These are phyloP conservation scores for Eleusine indica DNA, from an alignment of 176 grass and related monocot species.

Conservation along the genomic window DNA sequence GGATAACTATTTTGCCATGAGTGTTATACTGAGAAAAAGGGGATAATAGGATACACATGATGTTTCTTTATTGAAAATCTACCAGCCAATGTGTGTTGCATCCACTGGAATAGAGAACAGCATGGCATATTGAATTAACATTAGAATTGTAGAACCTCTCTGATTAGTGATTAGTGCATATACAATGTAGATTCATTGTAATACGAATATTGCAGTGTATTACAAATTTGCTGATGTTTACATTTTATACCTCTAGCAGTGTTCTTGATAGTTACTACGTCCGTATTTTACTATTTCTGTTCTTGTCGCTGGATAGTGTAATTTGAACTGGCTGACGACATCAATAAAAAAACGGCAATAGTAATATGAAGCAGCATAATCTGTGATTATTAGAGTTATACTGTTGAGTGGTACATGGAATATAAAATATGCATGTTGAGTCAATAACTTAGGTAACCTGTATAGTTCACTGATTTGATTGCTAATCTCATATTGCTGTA, in stretches of 20 bases:
- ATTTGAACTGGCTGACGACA: no score
- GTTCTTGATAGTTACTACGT: background rate
- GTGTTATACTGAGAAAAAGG: background rate
- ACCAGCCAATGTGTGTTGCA: background rate
- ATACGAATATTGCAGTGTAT: background rate
- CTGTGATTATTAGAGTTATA: background rate
- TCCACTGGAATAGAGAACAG: background rate
- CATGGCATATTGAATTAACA: background rate
- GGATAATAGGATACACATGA: background rate
- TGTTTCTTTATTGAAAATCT: background rate
- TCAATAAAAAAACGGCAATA: no score
- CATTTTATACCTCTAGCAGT: background rate
- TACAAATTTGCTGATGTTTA: background rate
- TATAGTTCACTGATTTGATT: background rate
- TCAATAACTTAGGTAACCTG: background rate
- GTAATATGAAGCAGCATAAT: background rate
- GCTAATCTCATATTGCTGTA: background rate
- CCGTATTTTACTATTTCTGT: no score
- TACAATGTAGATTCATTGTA: background rate
- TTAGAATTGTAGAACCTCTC: background rate
- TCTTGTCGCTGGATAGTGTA: no score
- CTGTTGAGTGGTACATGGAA: background rate
- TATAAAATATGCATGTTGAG: background rate
- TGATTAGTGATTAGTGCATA: background rate
- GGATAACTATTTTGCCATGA: background rate